Conservation (phyloP, 2,329 filamentous ascomycete species). For the Lachnellula occidentalis region DNA sequence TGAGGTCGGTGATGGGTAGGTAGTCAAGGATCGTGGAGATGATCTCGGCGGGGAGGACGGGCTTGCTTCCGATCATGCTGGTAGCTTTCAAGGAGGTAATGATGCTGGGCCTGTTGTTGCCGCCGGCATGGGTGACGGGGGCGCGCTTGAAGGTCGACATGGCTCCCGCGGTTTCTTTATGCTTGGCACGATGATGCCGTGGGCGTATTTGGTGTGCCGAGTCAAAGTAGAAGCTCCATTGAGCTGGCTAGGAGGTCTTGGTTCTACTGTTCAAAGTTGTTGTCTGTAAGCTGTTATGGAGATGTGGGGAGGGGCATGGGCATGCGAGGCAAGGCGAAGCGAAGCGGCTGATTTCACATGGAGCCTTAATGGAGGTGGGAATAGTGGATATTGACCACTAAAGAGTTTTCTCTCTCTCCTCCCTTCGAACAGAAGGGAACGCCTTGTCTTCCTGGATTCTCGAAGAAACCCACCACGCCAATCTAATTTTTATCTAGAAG, state of each 20-base stretch:
- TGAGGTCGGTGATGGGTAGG: conserved; percentile 76
- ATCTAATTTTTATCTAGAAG: no score
- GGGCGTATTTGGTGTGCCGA: not conserved
- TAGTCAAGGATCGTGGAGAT: conserved; percentile 84
- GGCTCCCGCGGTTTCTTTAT: not conserved
- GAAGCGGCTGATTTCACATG: no score
- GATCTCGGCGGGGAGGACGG: conserved; percentile 82
- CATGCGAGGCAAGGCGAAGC: no score
- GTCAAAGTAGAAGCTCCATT: not conserved
- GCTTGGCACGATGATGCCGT: not conserved
- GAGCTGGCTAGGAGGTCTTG: not conserved
- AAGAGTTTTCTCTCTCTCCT: no score
- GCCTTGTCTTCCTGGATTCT: no score
- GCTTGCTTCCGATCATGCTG: conserved; percentile 72
- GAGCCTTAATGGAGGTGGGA: no score
- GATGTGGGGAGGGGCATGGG: not conserved
- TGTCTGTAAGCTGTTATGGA: not conserved
- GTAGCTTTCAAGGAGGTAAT: conserved; percentile 74
- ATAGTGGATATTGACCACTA: no score
- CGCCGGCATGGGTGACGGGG: conserved; percentile 19
- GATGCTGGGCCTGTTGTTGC: conserved; percentile 45
- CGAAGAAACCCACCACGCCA: no score
- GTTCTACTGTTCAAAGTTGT: not conserved
- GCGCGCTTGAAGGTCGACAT: conserved; percentile 43
- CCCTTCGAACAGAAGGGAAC: no score